phyloP scores from a whole-genome alignment of 352 stramenopile genomes.

The Phytophthora lateralis region DNA sequence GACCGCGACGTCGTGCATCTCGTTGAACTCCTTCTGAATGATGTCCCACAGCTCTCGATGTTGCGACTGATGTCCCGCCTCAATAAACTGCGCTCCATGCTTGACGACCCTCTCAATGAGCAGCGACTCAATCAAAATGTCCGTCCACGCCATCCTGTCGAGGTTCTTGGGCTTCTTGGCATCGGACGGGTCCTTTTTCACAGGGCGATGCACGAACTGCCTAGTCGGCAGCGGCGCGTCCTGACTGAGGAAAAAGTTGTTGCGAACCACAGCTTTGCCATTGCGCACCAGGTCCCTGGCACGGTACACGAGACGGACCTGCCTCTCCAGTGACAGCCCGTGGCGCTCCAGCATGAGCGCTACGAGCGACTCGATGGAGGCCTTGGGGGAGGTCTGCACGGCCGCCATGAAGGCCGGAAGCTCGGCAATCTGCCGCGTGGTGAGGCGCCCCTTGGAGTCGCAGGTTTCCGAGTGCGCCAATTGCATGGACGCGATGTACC shows the following conservation, averaged over 20 bases:
- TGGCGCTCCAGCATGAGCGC: slow-evolving; percentile 23
- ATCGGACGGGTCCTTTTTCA: slow-evolving; percentile 18
- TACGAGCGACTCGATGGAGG: slow-evolving; percentile 25
- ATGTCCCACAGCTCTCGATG: slow-evolving; percentile 27
- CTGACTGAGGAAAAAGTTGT: slow-evolving; percentile 18
- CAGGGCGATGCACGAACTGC: slow-evolving; percentile 17
- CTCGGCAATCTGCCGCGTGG: slow-evolving; percentile 31
- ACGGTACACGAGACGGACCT: slow-evolving; percentile 37
- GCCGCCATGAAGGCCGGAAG: slow-evolving; percentile 26
- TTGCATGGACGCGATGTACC: slow-evolving; percentile 38
- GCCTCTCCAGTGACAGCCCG: slow-evolving; percentile 27
- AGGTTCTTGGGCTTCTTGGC: slow-evolving; percentile 12
- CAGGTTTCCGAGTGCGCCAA: slow-evolving; percentile 31
- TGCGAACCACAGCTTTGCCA: slow-evolving; percentile 11
- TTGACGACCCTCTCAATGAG: slow-evolving; percentile 28
- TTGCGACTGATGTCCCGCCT: slow-evolving; percentile 9
- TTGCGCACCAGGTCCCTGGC: slow-evolving; percentile 34
- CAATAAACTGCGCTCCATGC: slow-evolving; percentile 21
- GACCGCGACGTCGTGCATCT: slow-evolving; percentile 15
- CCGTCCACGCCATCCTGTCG: slow-evolving; percentile 30
- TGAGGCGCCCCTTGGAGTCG: slow-evolving; percentile 20
- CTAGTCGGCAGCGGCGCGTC: slow-evolving; percentile 18
- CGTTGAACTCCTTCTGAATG: slow-evolving; percentile 28
- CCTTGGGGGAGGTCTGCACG: slow-evolving; percentile 21
- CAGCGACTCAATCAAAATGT: slow-evolving; percentile 28